Conservation (phyloP, 768 basidiomycete species). For the Lactifluus volemus region DNA sequence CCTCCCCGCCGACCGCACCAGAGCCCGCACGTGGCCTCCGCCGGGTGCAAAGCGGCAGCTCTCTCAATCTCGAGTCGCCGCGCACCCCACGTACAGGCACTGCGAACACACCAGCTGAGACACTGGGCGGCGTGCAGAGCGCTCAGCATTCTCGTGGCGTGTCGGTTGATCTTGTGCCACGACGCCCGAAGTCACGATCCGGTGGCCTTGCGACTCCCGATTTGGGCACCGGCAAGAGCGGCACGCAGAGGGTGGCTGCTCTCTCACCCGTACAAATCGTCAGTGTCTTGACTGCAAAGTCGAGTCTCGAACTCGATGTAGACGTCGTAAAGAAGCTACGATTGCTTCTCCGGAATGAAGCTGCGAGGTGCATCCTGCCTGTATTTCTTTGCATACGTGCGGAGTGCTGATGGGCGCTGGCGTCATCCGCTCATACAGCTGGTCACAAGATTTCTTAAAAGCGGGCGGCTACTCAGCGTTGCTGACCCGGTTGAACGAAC, state of each 20-base stretch:
- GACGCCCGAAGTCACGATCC: slow-evolving; percentile 43
- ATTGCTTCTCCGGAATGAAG: slow-evolving; percentile 81
- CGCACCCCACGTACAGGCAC: slow-evolving; percentile 27
- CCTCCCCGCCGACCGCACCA: slow-evolving; percentile 27
- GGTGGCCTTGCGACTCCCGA: slow-evolving; percentile 30
- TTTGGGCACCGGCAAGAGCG: slow-evolving; percentile 30
- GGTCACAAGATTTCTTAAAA: slow-evolving; percentile 82
- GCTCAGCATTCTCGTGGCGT: slow-evolving; percentile 44
- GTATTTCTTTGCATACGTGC: background rate
- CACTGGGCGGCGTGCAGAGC: background rate
- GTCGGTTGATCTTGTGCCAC: slow-evolving; percentile 47
- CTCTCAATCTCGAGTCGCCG: slow-evolving; percentile 46
- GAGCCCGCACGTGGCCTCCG: slow-evolving; percentile 51
- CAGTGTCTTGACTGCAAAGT: slow-evolving; percentile 55
- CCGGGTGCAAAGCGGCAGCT: slow-evolving; percentile 66
- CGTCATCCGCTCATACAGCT: slow-evolving; percentile 37
- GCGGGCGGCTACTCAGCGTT: slow-evolving; percentile 82
- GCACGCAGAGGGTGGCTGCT: slow-evolving; percentile 41
- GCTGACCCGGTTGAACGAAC: slow-evolving; percentile 77
- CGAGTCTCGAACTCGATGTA: slow-evolving; percentile 72
- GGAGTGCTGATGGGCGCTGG: slow-evolving; percentile 3
- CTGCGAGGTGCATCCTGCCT: slow-evolving; percentile 49
- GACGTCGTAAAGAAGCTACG: slow-evolving; percentile 83
- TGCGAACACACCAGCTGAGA: background rate
- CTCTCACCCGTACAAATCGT: slow-evolving; percentile 60